These are phyloP conservation scores for Yarrowia porcina DNA, from an alignment of 805 yeast genomes.

Conservation along the genomic window DNA sequence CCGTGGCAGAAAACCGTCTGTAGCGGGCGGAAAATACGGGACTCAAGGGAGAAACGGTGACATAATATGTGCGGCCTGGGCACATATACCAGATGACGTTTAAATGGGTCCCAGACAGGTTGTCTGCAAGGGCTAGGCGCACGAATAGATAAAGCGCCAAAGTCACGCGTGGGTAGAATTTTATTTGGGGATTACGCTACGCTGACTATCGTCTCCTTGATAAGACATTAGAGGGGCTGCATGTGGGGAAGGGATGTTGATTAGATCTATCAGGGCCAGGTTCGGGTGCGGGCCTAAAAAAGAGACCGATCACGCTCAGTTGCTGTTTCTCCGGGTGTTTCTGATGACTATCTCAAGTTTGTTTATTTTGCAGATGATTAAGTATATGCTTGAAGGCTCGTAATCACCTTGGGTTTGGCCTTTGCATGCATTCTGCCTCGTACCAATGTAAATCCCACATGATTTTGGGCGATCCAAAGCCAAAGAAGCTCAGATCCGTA, in stretches of 20 bases:
- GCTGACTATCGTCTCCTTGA: neutral
- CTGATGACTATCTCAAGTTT: neutral
- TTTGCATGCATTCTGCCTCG: conserved; percentile 19
- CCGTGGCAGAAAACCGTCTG: neutral
- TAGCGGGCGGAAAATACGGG: neutral
- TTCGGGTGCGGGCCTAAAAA: neutral
- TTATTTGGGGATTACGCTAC: neutral
- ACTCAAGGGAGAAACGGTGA: neutral
- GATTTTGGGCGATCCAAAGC: conserved; percentile 10
- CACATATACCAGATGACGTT: neutral
- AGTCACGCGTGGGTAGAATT: conserved; percentile 19
- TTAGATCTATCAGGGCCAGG: neutral
- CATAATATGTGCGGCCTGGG: neutral
- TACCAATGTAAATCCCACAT: conserved; percentile 24
- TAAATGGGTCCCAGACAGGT: neutral
- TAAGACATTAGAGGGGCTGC: neutral
- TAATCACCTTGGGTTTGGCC: neutral
- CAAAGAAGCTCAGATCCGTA: neutral
- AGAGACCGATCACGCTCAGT: neutral
- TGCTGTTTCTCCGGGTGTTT: neutral
- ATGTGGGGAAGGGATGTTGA: neutral
- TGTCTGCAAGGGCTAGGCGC: conserved; percentile 20
- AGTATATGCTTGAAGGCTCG: conserved; percentile 17
- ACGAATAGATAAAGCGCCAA: conserved; percentile 23
- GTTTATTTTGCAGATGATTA: neutral